A percentile compares a stretch with the other conserved stretches of the same genome.
Conservation (phyloP, 345 rosid genomes). For the Eutrema yunnanense region DNA sequence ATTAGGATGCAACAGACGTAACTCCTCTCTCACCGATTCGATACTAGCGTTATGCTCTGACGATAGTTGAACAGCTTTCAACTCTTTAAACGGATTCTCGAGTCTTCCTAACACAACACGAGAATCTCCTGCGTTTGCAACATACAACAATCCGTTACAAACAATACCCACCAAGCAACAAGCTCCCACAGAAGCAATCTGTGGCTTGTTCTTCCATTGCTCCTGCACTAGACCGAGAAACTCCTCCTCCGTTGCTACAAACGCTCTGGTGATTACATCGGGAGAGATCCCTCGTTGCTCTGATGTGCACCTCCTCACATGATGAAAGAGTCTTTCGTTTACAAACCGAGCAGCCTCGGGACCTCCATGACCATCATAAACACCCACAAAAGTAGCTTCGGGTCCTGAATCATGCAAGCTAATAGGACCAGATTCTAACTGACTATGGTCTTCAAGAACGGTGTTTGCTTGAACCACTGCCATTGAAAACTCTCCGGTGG, state of each 20-base stretch:
- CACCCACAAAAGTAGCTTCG: slow-evolving; percentile 89
- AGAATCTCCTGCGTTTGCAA: slow-evolving; percentile 97
- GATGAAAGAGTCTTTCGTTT: slow-evolving; percentile 57
- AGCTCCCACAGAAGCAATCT: slow-evolving; percentile 91
- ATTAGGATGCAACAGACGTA: slow-evolving; percentile 81
- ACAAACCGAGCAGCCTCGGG: slow-evolving; percentile 89
- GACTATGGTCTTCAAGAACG: slow-evolving; percentile 78
- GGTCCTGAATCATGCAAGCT: slow-evolving; percentile 72
- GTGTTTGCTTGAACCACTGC: slow-evolving; percentile 89
- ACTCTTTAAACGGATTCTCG: slow-evolving; percentile 44
- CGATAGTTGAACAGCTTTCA: slow-evolving; percentile 82
- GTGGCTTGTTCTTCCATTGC: slow-evolving; percentile 67
- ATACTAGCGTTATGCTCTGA: slow-evolving; percentile 83
- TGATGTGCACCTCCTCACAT: slow-evolving; percentile 60
- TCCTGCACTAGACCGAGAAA: slow-evolving; percentile 70
- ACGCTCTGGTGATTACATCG: slow-evolving; percentile 77
- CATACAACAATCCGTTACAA: slow-evolving; percentile 67
- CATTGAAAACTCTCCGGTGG: slow-evolving; percentile 85
- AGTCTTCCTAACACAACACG: slow-evolving; percentile 77
- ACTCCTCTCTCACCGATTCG: slow-evolving; percentile 88
- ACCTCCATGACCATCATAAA: slow-evolving; percentile 99
- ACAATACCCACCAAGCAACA: slow-evolving; percentile 89
- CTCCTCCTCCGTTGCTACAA: slow-evolving; percentile 83
- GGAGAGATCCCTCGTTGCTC: slow-evolving; percentile 73
- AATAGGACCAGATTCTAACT: slow-evolving; percentile 91